phyloP scores from a whole-genome alignment of 106 monocot species.

The Dioscorea alata region DNA sequence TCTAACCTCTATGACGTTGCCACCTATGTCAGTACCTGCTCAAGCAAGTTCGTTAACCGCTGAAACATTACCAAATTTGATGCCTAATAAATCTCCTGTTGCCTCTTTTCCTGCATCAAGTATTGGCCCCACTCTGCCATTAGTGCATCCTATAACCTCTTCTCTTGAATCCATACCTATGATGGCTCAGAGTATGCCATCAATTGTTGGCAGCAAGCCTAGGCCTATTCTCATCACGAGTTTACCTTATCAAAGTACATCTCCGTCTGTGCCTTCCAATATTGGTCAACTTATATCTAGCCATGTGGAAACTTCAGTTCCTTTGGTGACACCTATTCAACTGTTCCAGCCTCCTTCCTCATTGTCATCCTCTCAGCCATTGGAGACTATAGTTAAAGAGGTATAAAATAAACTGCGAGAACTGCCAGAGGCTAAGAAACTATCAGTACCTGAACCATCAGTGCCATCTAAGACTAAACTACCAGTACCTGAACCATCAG shows the following conservation, averaged over 20 bases:
- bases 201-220: constrained; percentile 28
- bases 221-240: constrained; percentile 17
- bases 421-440: neutral
- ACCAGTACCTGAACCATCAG: neutral
- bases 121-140: constrained; percentile 16
- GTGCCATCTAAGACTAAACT: no score
- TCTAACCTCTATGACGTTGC: constrained; percentile 19
- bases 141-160: constrained; percentile 20
- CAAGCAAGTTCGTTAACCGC: constrained; percentile 21
- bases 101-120: constrained; percentile 20
- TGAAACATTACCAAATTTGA: constrained; percentile 15
- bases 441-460: no score
- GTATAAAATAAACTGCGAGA: constrained; percentile 22
- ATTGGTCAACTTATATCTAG: constrained; percentile 30
- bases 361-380: constrained; percentile 21
- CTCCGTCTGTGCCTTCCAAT: constrained; percentile 22
- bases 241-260: constrained; percentile 21
- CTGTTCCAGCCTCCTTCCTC: constrained; percentile 22
- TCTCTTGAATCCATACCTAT: constrained; percentile 12
- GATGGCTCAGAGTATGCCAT: constrained; percentile 13
- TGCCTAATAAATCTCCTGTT: constrained; percentile 15
- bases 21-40: constrained; percentile 14
- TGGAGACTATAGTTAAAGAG: constrained; percentile 20
- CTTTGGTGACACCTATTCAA: constrained; percentile 47
- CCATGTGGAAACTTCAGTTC: constrained; percentile 24